Conservation (phyloP, 2,329 filamentous ascomycete species). For the Immersiporthe knoxdaviesiana region DNA sequence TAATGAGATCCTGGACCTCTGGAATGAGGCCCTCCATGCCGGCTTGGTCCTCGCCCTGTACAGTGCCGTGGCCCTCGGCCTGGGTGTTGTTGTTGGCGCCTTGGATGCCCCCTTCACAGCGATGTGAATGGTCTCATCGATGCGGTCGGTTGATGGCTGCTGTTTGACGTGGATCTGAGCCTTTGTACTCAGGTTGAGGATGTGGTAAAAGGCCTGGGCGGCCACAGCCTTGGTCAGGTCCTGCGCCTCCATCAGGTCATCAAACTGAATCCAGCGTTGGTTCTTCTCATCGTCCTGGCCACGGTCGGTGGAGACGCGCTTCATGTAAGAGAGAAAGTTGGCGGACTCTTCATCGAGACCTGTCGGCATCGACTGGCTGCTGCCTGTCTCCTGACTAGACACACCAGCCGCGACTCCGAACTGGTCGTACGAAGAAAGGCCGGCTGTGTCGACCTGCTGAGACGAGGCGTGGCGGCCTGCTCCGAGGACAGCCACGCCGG, state of each 20-base stretch:
- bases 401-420: constrained; percentile 31
- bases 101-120: background rate
- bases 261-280: constrained; percentile 64
- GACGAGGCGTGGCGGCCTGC: constrained; percentile 40
- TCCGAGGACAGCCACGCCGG: constrained; percentile 37
- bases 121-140: background rate
- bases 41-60: background rate
- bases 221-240: constrained; percentile 63
- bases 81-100: background rate
- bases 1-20: background rate
- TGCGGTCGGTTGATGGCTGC: constrained; percentile 36
- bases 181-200: constrained; percentile 71
- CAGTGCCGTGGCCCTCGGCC: background rate
- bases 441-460: constrained; percentile 35
- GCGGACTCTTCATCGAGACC: constrained; percentile 50
- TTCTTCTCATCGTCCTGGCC: constrained; percentile 38
- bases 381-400: constrained; percentile 32
- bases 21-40: background rate
- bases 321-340: constrained; percentile 51
- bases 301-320: constrained; percentile 38
- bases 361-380: constrained; percentile 39
- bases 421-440: constrained; percentile 37
- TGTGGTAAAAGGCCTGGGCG: constrained; percentile 76
- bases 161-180: constrained; percentile 67
- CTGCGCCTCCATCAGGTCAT: constrained; percentile 65